Evolutionary conservation across 2,329 filamentous ascomycete species (phyloP), one percentile per base, ranked within the genome.

Genomic region (Chaetothyriales sp.): DNA sequence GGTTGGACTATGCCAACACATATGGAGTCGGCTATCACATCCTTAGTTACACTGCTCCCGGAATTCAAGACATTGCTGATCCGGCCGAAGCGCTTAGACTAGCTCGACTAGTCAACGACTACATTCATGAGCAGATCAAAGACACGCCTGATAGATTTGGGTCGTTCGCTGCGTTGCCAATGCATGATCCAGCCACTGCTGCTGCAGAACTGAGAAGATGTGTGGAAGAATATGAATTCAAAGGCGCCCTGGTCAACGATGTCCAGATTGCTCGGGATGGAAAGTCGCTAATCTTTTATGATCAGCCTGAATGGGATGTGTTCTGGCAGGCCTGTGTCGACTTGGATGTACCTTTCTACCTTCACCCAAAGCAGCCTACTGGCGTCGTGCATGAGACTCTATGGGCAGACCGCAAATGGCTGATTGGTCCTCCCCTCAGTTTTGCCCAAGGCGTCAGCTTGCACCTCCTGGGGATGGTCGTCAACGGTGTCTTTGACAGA

Each of bases 221-320:
- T 49, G 75, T 83, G 5, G 74, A 67, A 1, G 64, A 79, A 54
- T 61, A 70, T 18, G 77, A 78, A 15, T 82, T 83, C 67, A 73
- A 77, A 54, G 80, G 80, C 2, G 78, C 73, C 4, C 66, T 83
- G 2, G 70, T 83, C 45, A 81, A 81, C 59, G 77, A 82, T 60
- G 77, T 72, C 2, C 80, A 83, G 60, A 73, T 74, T 25, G 71
- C 76, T 13, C 77, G 77, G 2, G 75, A 80, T 54, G 78, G 78
- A 28, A 76, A 81, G 51, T 72, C 73, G 18, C 75, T 78, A 69
- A 67, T 82, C 61, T 83, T 82, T 66, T 83, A 82, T 66, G 81
- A 83, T 59, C 68, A 72, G 8, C 70, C 74, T 0, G 73, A 76
- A 54, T 84, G 75, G 70, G 77, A 80, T 58, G 63, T 73, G 20